Percentiles rank a stretch among this genome's conserved stretches.
Evolutionary conservation across 805 yeast species (phyloP).

Genomic region (Lipomyces mesembrius): DNA sequence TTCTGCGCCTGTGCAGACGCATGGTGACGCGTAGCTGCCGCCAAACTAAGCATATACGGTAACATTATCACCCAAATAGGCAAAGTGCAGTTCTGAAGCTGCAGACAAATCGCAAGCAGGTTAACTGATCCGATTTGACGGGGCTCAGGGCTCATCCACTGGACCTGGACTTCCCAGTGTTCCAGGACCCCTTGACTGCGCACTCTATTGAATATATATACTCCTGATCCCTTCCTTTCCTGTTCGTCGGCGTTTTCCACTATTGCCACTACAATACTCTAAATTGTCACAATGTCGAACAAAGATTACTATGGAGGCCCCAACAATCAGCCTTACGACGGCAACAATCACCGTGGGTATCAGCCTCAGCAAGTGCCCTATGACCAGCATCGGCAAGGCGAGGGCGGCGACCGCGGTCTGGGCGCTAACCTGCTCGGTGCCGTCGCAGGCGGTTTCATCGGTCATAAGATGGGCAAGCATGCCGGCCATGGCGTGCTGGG

Average conservation of each 20-base stretch:
- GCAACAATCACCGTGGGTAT: neutral
- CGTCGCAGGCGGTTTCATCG: constrained; percentile 27
- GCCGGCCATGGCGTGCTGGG: constrained; percentile 33
- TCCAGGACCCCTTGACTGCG: no score
- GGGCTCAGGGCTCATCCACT: no score
- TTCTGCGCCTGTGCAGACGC: no score
- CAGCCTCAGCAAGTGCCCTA: constrained; percentile 24
- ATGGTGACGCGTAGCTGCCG: no score
- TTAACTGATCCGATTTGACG: no score
- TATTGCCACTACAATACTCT: neutral
- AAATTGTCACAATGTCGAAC: constrained; percentile 9
- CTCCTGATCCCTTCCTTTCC: no score
- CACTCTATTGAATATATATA: no score
- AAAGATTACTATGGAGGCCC: constrained; percentile 25
- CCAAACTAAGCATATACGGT: no score
- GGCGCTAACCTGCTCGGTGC: constrained; percentile 31
- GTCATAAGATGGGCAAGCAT: constrained; percentile 30
- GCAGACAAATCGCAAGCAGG: no score
- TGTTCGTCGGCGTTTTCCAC: neutral
- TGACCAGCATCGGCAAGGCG: constrained; percentile 34
- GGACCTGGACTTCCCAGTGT: no score
- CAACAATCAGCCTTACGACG: constrained; percentile 17
- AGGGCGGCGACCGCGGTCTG: constrained; percentile 31
- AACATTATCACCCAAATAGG: no score
- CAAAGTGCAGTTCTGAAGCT: no score